These are phyloP conservation scores for Myxozyma melibiosi DNA, from an alignment of 805 yeast genomes.

Conservation along the genomic window DNA sequence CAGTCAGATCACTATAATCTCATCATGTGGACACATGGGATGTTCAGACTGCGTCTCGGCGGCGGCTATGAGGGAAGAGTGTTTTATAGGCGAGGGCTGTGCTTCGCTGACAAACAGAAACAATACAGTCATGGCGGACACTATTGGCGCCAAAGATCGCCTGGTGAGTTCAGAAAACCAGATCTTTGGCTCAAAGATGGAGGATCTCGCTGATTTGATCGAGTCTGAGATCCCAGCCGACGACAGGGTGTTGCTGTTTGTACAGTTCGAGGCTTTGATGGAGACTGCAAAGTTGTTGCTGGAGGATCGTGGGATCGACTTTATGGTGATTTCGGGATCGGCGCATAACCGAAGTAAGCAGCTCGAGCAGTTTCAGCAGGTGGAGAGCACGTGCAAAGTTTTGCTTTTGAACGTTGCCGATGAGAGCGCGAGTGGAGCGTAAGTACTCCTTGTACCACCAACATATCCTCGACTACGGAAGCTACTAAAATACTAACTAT, in stretches of 20 bases:
- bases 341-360: background rate
- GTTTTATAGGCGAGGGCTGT: constrained; percentile 1
- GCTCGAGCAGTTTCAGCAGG: constrained; percentile 10
- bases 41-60: constrained; percentile 5
- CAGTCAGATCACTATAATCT: background rate
- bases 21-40: constrained; percentile 20
- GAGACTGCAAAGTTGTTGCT: constrained; percentile 3
- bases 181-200: constrained; percentile 12
- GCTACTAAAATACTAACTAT: background rate
- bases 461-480: background rate
- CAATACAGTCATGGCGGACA: background rate
- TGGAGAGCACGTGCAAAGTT: background rate
- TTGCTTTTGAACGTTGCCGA: constrained; percentile 16
- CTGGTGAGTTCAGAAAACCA: background rate
- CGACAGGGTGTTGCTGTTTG: constrained; percentile 14
- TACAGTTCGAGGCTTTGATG: constrained; percentile 15
- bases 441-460: background rate
- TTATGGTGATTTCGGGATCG: constrained; percentile 1
- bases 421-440: constrained; percentile 25
- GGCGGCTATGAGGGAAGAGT: background rate
- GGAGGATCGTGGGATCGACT: constrained; percentile 1
- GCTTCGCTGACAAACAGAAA: background rate
- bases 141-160: background rate
- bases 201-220: constrained; percentile 3
- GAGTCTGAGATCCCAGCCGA: background rate